These are phyloP conservation scores for Epichloe elymi DNA, from an alignment of 2,329 filamentous ascomycete genomes.

Conservation along the genomic window DNA sequence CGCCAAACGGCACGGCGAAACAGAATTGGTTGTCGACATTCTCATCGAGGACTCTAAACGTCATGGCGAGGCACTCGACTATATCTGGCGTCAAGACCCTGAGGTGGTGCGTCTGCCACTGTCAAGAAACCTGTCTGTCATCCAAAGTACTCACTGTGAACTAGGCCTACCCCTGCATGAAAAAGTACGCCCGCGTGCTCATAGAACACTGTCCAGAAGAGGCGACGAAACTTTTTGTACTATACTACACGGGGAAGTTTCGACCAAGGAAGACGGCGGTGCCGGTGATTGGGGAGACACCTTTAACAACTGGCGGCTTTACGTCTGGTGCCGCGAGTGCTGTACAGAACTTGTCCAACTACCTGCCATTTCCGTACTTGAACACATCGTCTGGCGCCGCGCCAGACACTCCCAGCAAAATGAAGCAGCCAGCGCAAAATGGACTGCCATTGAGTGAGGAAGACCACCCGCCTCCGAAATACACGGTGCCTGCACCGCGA, in stretches of 20 bases:
- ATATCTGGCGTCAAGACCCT: slow-evolving; percentile 79
- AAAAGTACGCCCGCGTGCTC: slow-evolving; percentile 89
- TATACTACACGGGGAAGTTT: slow-evolving; percentile 86
- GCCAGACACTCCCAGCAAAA: slow-evolving; percentile 36
- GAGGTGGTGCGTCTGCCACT: slow-evolving; percentile 43
- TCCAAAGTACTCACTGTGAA: slow-evolving; percentile 1
- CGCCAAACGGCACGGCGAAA: slow-evolving; percentile 86
- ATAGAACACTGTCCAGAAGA: slow-evolving; percentile 74
- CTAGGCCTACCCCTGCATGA: slow-evolving; percentile 73
- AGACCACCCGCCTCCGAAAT: slow-evolving; percentile 37
- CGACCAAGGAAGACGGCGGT: slow-evolving; percentile 46
- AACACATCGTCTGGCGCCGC: slow-evolving; percentile 43
- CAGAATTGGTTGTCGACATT: slow-evolving; percentile 88
- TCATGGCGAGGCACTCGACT: slow-evolving; percentile 77
- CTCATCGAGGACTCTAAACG: slow-evolving; percentile 89
- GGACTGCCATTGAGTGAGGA: slow-evolving; percentile 37
- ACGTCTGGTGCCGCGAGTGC: slow-evolving; percentile 54
- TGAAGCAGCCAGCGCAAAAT: slow-evolving; percentile 38
- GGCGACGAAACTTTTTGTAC: slow-evolving; percentile 78
- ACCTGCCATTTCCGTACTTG: slow-evolving; percentile 79
- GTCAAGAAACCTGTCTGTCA: not conserved
- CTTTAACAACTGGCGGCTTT: slow-evolving; percentile 29
- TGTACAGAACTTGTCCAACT: slow-evolving; percentile 72
- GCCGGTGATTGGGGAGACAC: slow-evolving; percentile 22
- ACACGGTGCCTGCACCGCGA: slow-evolving; percentile 69